Percentiles rank a stretch among this genome's conserved stretches.
phyloP scores from a whole-genome alignment of 306 rosid species.

The Dryas drummondii region DNA sequence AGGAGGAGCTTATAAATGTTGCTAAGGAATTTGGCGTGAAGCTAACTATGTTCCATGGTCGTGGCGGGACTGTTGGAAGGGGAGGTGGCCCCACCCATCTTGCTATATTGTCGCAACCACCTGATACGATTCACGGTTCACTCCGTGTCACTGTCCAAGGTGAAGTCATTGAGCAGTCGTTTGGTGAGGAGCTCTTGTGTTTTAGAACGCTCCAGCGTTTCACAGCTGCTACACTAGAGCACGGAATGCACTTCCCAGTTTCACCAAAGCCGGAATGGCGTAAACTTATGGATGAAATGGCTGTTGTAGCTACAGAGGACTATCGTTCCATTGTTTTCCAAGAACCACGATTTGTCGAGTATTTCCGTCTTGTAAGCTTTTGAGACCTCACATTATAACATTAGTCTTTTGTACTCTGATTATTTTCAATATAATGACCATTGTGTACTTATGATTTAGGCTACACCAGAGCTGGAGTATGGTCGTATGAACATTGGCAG shows the following conservation, averaged over 20 bases:
- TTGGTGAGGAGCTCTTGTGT: conserved; percentile 93
- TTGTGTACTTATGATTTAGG: conserved; percentile 41
- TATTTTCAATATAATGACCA: conserved; percentile 7
- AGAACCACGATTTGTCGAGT: conserved; percentile 93
- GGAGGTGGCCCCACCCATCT: conserved; percentile 99
- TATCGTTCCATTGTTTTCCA: conserved; percentile 88
- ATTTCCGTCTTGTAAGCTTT: conserved; percentile 85
- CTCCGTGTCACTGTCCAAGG: conserved; percentile 98
- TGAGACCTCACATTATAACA: conserved; percentile 5
- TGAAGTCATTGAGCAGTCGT: conserved; percentile 92
- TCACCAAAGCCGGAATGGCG: conserved; percentile 98
- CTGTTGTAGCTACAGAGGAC: conserved; percentile 82
- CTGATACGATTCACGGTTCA: conserved; percentile 90
- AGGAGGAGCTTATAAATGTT: conserved; percentile 86
- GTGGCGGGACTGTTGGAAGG: conserved; percentile 98
- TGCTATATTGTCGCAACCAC: conserved; percentile 96
- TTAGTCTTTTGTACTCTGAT: not conserved
- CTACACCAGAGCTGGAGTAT: conserved; percentile 96
- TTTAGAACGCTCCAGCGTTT: conserved; percentile 93
- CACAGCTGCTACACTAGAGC: conserved; percentile 93
- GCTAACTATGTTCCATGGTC: conserved; percentile 98
- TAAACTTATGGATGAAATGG: conserved; percentile 84
- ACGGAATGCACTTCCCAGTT: conserved; percentile 76
- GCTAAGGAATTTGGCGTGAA: conserved; percentile 83
- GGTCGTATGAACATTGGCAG: conserved; percentile 99